Base-by-base conservation (phyloP, 306 rosid species). In the Cucurbita moschata region DNA sequence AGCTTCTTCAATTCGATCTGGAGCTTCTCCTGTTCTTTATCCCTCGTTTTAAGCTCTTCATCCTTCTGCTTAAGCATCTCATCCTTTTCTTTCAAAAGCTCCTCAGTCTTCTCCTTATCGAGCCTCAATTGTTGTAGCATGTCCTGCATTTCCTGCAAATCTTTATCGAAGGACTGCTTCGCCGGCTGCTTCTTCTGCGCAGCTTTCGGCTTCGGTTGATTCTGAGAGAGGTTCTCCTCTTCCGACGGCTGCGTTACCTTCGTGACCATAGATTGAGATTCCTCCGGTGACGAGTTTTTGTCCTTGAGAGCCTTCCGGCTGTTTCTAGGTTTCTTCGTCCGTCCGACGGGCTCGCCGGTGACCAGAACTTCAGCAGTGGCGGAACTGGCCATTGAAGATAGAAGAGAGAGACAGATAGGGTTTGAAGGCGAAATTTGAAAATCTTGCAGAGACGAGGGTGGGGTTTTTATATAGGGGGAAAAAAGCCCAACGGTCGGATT, bases 21-120 rank as follows among this genome's bases (percentile, higher is more conserved):
- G 62, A 93, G 91, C 80, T 90, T 93, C 81, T 85, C 92, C 42
- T 86, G 93, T 77, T 85, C 81, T 5, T 75, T 53, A 7, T 83
- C 92, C n/a, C 86, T 84, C 7, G 46, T 81, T 43, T 79, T 81
- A 2, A 92, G 89, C 82, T 92, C 94, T 49, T 89, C 87, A n/a
- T 89, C 97, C 83, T 82, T 90, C 62, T 58, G 83, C 80, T 82
- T 90, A 75, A 94, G 74, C 26, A 81, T 85, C 80, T 90, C 91
- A 7, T 94, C 97, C 52, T 87, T 90, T 26, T 72, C 86, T 82
- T 86, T 94, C 83, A 94, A 75, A 12, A 90, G 85, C 75, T 89
- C 95, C 52, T 89, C 95, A 0, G 96, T 82, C 82, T 91, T 86
- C 81, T 90, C 96, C 84, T 87, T 94, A 81, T 90, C 96, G 8